Percentiles rank a stretch among this genome's conserved stretches.
These are phyloP conservation scores for Gastrolobium villosum DNA, from an alignment of 306 rosid genomes.

Conservation along the genomic window DNA sequence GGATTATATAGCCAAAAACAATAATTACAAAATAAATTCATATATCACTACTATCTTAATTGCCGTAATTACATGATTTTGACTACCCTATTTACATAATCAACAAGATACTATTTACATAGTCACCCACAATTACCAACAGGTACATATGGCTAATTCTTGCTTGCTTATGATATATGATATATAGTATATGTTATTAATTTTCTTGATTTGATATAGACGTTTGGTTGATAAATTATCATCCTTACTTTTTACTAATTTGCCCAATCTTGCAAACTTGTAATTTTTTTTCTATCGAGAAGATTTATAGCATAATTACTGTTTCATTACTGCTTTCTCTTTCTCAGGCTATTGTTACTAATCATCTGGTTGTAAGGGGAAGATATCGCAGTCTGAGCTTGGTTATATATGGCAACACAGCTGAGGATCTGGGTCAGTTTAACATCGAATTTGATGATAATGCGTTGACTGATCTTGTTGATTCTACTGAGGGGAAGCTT, in stretches of 20 bases:
- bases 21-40: too few species aligned
- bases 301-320: constrained; percentile 19
- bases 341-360: constrained; percentile 92
- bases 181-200: background rate
- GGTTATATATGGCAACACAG: constrained; percentile 95
- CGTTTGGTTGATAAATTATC: constrained; percentile 1
- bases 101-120: too few species aligned
- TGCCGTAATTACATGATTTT: too few species aligned
- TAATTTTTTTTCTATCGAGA: constrained; percentile 22
- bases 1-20: too few species aligned
- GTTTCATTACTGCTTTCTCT: constrained; percentile 38
- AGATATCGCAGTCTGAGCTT: constrained; percentile 97
- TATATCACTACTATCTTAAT: too few species aligned
- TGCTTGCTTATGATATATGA: constrained; percentile 6
- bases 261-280: constrained; percentile 30
- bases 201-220: constrained; percentile 18
- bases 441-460: constrained; percentile 92
- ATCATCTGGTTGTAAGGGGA: constrained; percentile 96
- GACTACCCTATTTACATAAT: too few species aligned
- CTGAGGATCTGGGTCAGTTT: constrained; percentile 97
- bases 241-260: constrained; percentile 35
- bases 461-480: constrained; percentile 84
- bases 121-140: too few species aligned
- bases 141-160: background rate
- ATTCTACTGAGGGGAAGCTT: constrained; percentile 85